These are phyloP conservation scores for Yamadazyma olivae DNA, from an alignment of 805 yeast species.

Conservation along the genomic window DNA sequence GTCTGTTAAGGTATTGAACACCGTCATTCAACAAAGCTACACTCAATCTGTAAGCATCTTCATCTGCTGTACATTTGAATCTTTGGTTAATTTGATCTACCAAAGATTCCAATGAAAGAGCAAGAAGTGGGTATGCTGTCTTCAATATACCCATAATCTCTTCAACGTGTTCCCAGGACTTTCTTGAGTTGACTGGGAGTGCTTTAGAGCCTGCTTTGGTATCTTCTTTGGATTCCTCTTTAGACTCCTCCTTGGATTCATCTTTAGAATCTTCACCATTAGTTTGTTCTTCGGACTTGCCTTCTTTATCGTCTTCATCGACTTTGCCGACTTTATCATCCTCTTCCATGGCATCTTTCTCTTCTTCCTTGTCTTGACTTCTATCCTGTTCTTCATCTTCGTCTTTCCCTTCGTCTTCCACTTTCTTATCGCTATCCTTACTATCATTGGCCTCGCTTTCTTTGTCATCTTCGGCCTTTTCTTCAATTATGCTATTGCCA, in stretches of 20 bases:
- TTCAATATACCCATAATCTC: conserved; percentile 93
- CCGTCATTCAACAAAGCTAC: conserved; percentile 93
- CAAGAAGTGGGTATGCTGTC: conserved; percentile 93
- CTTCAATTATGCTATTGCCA: conserved; percentile 2
- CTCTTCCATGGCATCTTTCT: conserved; percentile 4
- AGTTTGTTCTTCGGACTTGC: conserved; percentile 1
- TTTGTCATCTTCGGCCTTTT: conserved; percentile 2
- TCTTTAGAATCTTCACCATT: conserved; percentile 2
- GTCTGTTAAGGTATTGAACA: conserved; percentile 80
- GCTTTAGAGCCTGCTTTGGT: conserved; percentile 2
- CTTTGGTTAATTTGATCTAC: conserved; percentile 95
- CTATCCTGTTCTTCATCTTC: conserved; percentile 7
- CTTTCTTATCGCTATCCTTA: no score
- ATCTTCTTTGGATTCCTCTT: conserved; percentile 9
- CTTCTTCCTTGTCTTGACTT: conserved; percentile 2
- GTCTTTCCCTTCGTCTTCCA: conserved; percentile 6
- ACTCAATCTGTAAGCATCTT: conserved; percentile 91
- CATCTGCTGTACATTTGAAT: conserved; percentile 91
- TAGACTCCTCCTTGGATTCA: conserved; percentile 6
- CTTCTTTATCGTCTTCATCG: conserved; percentile 5
- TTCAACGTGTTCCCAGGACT: conserved; percentile 90
- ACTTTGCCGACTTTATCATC: conserved; percentile 3
- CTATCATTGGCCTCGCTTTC: background rate
- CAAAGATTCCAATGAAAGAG: conserved; percentile 87
- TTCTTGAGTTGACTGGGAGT: conserved; percentile 33